These are phyloP conservation scores for Laburnicola sp. DNA, from an alignment of 2,329 filamentous ascomycete genomes.

Conservation along the genomic window DNA sequence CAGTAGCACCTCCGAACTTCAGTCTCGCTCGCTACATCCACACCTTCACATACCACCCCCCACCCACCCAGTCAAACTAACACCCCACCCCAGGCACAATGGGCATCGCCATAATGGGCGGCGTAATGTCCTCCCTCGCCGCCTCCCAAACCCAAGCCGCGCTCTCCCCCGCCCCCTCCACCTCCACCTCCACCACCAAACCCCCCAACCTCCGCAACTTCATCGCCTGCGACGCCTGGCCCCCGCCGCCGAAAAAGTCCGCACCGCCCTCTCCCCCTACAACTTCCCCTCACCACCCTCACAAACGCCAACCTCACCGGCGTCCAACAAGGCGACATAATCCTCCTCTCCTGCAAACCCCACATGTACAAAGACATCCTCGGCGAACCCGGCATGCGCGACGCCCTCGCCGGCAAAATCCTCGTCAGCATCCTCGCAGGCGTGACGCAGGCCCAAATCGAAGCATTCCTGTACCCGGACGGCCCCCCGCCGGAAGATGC, in stretches of 20 bases:
- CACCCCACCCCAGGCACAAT: slow-evolving; percentile 65
- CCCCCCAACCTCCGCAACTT: slow-evolving; percentile 65
- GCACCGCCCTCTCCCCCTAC: slow-evolving; percentile 66
- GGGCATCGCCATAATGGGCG: slow-evolving; percentile 81
- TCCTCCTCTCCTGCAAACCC: slow-evolving; percentile 81
- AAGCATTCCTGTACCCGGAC: slow-evolving; percentile 62
- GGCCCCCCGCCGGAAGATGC: slow-evolving; percentile 48
- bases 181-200: slow-evolving; percentile 38
- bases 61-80: neutral
- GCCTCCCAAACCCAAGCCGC: slow-evolving; percentile 39
- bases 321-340: slow-evolving; percentile 68
- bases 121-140: slow-evolving; percentile 73
- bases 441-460: slow-evolving; percentile 70
- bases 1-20: neutral
- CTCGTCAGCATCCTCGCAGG: slow-evolving; percentile 82
- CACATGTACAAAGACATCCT: slow-evolving; percentile 72
- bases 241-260: slow-evolving; percentile 70
- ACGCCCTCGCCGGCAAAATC: slow-evolving; percentile 76
- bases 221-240: slow-evolving; percentile 76
- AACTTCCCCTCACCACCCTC: slow-evolving; percentile 64
- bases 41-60: neutral
- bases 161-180: slow-evolving; percentile 50
- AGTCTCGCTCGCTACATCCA: neutral
- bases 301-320: slow-evolving; percentile 73
- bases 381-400: slow-evolving; percentile 66